Conservation (phyloP, 108 stramenopile species). For the Fragilaria crotonensis region DNA sequence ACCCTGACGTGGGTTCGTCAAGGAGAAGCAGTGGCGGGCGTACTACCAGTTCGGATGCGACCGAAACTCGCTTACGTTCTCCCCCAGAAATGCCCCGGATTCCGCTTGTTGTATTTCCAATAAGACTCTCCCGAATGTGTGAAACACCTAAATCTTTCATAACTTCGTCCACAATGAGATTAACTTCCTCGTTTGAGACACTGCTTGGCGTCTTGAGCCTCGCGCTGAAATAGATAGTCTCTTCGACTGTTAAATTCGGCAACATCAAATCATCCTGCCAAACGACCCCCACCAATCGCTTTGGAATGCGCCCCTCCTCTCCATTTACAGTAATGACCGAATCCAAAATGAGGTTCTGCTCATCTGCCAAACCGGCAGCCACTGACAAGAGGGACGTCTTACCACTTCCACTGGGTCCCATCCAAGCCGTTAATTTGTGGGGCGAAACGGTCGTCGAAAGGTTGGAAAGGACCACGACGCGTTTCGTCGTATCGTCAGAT, state of each 20-base stretch:
- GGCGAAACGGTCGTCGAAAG: conserved; percentile 55
- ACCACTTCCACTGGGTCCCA: conserved; percentile 71
- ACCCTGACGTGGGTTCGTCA: conserved; percentile 74
- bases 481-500: conserved; percentile 3
- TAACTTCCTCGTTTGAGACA: conserved; percentile 28
- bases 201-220: conserved; percentile 53
- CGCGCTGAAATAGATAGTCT: conserved; percentile 75
- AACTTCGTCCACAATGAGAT: conserved; percentile 46
- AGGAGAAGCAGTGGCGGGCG: conserved; percentile 68
- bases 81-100: conserved; percentile 72
- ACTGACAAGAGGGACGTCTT: conserved; percentile 63
- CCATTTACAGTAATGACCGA: conserved; percentile 51
- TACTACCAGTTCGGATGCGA: conserved; percentile 77
- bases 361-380: conserved; percentile 38
- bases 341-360: conserved; percentile 19
- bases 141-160: conserved; percentile 49
- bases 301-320: conserved; percentile 40
- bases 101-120: conserved; percentile 38
- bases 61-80: conserved; percentile 79
- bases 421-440: conserved; percentile 62
- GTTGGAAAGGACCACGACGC: conserved; percentile 37
- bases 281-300: conserved; percentile 73
- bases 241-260: conserved; percentile 73
- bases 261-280: conserved; percentile 84
- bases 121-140: conserved; percentile 48